Evolutionary conservation across 352 stramenopile species (phyloP), one percentile per base, ranked within the genome.

Genomic region (Pythium aquatile): DNA sequence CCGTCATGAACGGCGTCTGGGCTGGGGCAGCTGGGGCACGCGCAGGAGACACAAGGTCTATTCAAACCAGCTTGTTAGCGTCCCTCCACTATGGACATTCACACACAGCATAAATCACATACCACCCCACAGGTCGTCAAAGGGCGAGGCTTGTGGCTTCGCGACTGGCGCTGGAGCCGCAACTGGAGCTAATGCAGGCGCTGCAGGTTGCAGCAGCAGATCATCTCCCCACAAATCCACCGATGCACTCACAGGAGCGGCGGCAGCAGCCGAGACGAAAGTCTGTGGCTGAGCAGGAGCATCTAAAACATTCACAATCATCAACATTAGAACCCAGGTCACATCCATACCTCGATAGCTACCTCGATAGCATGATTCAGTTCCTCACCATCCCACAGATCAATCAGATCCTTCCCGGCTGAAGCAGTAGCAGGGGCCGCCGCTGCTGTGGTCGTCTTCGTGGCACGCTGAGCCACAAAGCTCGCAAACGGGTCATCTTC

Each of bases 401-500:
- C 72, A 28, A 91, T 90, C 52, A 91, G 59, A 49, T 88, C 70
- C 40, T 77, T 83, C 17, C 69, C 58, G 20, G 20, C 20, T 24
- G 20, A 24, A n/a, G 63, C 42, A 46, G 60, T 55, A 13, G 28
- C 57, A 30, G 62, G 33, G 3, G 60, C 52, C 53, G 79, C 76
- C 13, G 58, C 59, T 37, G 77, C 55, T 9, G 58, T 58, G 13
- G 66, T 42, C 13, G 48, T 47, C 48, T 75, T 64, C 2, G 66
- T 74, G 24, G 72, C 75, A 4, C 82, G 77, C 54, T 87, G 69
- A 20, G 80, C 49, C 49, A 87, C 80, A 40, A 91, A 91, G 54
- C 71, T 85, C 3, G 73, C 80, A 40, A 91, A 90, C 29, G 78
- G 75, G 61, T 91, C 79, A 6, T 88, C 82, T 5, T 85, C 73